Percentiles rank a stretch among this genome's conserved stretches.
Evolutionary conservation across 2,329 filamentous ascomycete genomes (phyloP).

Genomic region (Aureobasidium pullulans): DNA sequence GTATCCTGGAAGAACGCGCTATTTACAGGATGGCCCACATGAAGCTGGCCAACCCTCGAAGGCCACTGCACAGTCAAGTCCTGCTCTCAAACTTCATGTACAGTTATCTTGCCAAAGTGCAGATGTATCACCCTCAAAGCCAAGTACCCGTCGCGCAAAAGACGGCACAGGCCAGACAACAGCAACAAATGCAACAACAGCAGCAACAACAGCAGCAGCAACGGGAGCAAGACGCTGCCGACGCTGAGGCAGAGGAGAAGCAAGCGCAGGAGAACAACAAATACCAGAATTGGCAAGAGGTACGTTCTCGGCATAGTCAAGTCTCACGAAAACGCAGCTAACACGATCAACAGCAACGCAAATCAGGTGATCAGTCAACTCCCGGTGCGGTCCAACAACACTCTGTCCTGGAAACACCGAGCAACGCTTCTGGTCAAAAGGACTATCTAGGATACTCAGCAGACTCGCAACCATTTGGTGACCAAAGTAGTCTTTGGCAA

Average conservation of each 20-base stretch:
- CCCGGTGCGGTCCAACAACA: neutral
- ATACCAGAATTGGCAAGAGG: slow-evolving; percentile 32
- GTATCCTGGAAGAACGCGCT: slow-evolving; percentile 87
- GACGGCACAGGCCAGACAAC: slow-evolving; percentile 41
- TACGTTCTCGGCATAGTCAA: slow-evolving; percentile 17
- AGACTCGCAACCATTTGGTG: slow-evolving; percentile 21
- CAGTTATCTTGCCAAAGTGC: slow-evolving; percentile 94
- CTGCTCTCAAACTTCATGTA: slow-evolving; percentile 99
- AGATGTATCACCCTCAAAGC: slow-evolving; percentile 96
- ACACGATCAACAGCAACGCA: neutral
- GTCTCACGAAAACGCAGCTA: neutral
- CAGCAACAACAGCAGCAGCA: slow-evolving; percentile 26
- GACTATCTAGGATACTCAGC: slow-evolving; percentile 29
- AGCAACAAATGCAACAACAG: slow-evolving; percentile 30
- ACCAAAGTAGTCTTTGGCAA: slow-evolving; percentile 24
- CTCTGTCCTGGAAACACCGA: neutral
- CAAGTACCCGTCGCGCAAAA: slow-evolving; percentile 69
- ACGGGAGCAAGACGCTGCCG: slow-evolving; percentile 9
- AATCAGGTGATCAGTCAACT: neutral
- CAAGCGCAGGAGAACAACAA: slow-evolving; percentile 28
- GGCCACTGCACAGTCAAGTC: slow-evolving; percentile 88
- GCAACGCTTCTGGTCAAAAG: slow-evolving; percentile 10
- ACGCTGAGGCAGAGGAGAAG: neutral
- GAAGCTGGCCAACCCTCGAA: slow-evolving; percentile 93
- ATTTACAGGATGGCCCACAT: slow-evolving; percentile 99